Evolutionary conservation across 768 basidiomycete genomes (phyloP).

Genomic region (Tylopilus felleus): DNA sequence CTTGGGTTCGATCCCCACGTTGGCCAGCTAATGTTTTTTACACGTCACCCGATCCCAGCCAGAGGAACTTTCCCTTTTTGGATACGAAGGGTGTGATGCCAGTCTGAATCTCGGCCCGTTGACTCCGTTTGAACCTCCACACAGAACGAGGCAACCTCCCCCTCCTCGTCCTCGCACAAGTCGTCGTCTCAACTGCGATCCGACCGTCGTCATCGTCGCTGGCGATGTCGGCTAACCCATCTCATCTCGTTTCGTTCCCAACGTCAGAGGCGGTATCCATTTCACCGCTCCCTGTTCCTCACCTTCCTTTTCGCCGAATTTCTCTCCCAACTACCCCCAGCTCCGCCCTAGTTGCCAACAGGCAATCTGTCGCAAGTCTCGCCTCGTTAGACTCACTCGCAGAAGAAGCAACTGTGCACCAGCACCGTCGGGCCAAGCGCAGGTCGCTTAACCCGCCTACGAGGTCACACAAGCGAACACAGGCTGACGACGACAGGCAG

Average conservation of each 20-base stretch:
- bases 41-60: background rate
- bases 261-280: conserved; percentile 25
- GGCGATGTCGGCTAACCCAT: conserved; percentile 16
- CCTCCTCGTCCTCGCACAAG: background rate
- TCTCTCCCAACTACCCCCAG: conserved; percentile 55
- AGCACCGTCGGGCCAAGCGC: conserved; percentile 34
- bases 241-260: conserved; percentile 31
- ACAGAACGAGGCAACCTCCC: background rate
- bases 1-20: conserved; percentile 80
- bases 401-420: conserved; percentile 39
- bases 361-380: conserved; percentile 67
- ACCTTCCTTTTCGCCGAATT: conserved; percentile 62
- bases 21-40: conserved; percentile 40
- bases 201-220: conserved; percentile 9
- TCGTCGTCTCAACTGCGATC: conserved; percentile 7
- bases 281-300: conserved; percentile 38
- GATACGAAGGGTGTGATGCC: conserved; percentile 17
- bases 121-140: conserved; percentile 6
- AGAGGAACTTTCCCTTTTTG: conserved; percentile 11
- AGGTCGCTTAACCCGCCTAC: conserved; percentile 31
- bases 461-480: conserved; percentile 31
- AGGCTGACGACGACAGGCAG: conserved; percentile 46
- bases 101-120: conserved; percentile 23
- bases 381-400: conserved; percentile 71
- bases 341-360: conserved; percentile 36